Base-by-base conservation (phyloP, 306 rosid species). In the Trifolium dubium region DNA sequence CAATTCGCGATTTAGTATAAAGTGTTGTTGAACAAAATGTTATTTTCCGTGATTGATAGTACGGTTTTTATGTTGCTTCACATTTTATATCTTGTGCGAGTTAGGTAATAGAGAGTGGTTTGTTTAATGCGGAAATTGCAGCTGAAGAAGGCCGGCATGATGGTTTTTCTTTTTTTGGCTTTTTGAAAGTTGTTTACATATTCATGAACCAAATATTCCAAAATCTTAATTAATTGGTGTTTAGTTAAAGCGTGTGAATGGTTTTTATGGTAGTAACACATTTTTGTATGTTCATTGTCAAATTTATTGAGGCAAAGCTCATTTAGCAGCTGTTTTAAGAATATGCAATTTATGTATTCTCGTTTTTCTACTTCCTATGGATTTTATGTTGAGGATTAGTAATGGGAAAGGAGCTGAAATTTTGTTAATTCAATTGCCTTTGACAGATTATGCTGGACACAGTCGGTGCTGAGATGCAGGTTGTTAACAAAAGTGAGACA, bases 381-480 rank as follows among this genome's bases (percentile, higher is more conserved):
- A 19, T 14, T 74, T 67, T 34, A 34, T 14, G 51, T 70, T 64
- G 6, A 44, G 12, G 14, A 47, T 54, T 17, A 13, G 40, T 6
- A n/a, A 65, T 19, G 30, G 49, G 54, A 40, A 67, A 69, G 34
- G 41, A 50, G 53, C 43, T 81, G 71, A 62, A 64, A 32, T 43
- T 72, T 44, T 83, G 74, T 56, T 61, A 17, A 46, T 35, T 0
- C 0, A 8, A 53, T 69, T 59, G 77, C 37, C 19, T 65, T 56
- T 64, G 71, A 56, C 83, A 91, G 95, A 88, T 89, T 76, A 91
- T 91, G 97, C 80, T 91, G 88, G 97, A 91, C 82, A 91, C 97
- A 0, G 95, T 89, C 44, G 97, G 95, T 10, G 85, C 97, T 8
- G 97, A 91, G 84, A 76, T 91, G 92, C 95, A 91, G 88, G 97